Percentiles rank a stretch among this genome's conserved stretches.
Evolutionary conservation across 345 rosid genomes (phyloP).

Genomic region (Balakata baccata): DNA sequence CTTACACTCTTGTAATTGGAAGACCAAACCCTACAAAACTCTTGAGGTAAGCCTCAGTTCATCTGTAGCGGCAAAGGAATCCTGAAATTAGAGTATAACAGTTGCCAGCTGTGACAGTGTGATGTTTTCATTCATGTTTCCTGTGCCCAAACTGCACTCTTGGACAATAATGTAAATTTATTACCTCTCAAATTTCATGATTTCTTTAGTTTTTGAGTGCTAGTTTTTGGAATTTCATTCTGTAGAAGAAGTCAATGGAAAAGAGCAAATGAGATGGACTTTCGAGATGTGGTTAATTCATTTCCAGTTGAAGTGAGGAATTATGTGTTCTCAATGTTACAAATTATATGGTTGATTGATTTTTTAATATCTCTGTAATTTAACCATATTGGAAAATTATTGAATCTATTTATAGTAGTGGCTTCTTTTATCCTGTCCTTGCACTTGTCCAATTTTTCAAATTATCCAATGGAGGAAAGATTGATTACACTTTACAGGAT

Average conservation of each 20-base stretch:
- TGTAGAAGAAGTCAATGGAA: conserved; percentile 86
- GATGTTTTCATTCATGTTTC: conserved; percentile 81
- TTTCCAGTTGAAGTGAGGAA: conserved; percentile 35
- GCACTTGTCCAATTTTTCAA: too few relatives aligned
- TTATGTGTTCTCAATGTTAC: conserved; percentile 17
- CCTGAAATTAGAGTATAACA: conserved; percentile 11
- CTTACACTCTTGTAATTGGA: conserved; percentile 88
- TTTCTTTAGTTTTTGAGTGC: conserved; percentile 3
- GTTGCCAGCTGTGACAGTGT: conserved; percentile 46
- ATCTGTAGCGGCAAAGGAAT: not conserved
- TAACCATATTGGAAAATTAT: too few relatives aligned
- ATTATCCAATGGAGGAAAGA: too few relatives aligned
- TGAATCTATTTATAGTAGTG: too few relatives aligned
- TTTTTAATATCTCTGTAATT: too few relatives aligned
- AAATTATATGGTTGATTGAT: too few relatives aligned
- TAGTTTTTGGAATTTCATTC: conserved; percentile 17
- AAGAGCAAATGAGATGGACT: conserved; percentile 73
- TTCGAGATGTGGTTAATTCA: conserved; percentile 58
- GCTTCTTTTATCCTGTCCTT: too few relatives aligned
- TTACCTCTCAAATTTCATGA: conserved; percentile 7
- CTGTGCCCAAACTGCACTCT: conserved; percentile 85
- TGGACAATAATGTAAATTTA: conserved; percentile 53
- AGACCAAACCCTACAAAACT: conserved; percentile 89
- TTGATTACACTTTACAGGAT: too few relatives aligned
- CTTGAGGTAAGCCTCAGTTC: conserved; percentile 56